Conservation (phyloP, 2,329 filamentous ascomycete genomes). For the Cladosporium sp. region DNA sequence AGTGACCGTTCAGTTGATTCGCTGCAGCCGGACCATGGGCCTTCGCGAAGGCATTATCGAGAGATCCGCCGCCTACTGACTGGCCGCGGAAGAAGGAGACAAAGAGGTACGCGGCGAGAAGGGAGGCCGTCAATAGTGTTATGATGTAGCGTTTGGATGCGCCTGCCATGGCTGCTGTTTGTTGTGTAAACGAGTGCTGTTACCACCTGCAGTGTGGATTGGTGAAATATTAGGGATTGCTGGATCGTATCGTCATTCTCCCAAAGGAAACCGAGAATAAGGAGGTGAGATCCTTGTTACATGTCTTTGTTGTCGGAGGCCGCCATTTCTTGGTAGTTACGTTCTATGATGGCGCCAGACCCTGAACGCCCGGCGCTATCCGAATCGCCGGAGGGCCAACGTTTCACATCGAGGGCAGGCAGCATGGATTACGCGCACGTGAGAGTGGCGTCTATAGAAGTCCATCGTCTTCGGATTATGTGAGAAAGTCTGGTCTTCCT, state of each 20-base stretch:
- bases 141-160: constrained; percentile 35
- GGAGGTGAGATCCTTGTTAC: too few species aligned
- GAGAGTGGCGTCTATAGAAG: constrained; percentile 12
- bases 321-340: background rate
- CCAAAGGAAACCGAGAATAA: background rate
- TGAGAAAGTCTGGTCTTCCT: constrained; percentile 1
- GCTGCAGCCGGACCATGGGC: constrained; percentile 14
- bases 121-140: constrained; percentile 51
- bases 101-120: constrained; percentile 55
- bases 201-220: background rate
- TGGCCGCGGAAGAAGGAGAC: constrained; percentile 54
- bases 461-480: constrained; percentile 7
- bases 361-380: background rate
- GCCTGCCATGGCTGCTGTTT: constrained; percentile 14
- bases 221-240: constrained; percentile 6
- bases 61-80: constrained; percentile 24
- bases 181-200: background rate
- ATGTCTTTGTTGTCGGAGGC: background rate
- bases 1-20: constrained; percentile 55
- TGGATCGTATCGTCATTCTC: constrained; percentile 2
- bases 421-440: constrained; percentile 12
- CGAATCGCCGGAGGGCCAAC: background rate
- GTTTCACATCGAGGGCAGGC: constrained; percentile 11
- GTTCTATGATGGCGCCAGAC: too few species aligned
- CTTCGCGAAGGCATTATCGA: constrained; percentile 3